Evolutionary conservation across 2,329 filamentous ascomycete genomes (phyloP), one percentile per base, ranked within the genome.

Genomic region (Thelonectria rubi): DNA sequence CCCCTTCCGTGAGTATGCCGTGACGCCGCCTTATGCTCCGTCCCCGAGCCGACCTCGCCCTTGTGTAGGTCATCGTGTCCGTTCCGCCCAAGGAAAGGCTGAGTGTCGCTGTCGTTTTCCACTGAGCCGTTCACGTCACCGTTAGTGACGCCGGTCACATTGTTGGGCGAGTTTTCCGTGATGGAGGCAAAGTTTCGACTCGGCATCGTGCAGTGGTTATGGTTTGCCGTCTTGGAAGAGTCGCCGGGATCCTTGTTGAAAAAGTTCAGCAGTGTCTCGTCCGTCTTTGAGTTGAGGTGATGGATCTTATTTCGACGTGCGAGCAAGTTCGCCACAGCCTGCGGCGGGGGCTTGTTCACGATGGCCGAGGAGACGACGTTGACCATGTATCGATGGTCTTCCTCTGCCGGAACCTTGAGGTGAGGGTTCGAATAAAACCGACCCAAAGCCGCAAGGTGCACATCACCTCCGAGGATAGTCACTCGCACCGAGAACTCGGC

Each of bases 301-400:
- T 91, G 88, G 51, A 91, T 86, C 78, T 89, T 97, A 82, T 98
- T 98, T 62, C 95, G 86, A 73, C 90, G 89, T 60, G 97, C 94
- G 55, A 99, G 84, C 49, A 97, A 86, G 76, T 99, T 97, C 11
- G 93, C 93, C 73, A 99, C 91, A 69, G 79, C 94, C 75, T 90
- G 88, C 1, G 94, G 93, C 14, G 94, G 93, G 2, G 95, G 95
- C 70, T 94, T 94, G 75, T 99, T 97, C 67, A 96, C 94, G 72
- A 99, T 98, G 32, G 94, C 94, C 1, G 94, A 97, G 6, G 93
- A 97, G 55, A 98, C 86, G 18, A 99, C 85, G 73, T 99, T 99
- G 52, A 90, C 91, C 88, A 99, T 98, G 77, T 98, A 98, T 58
- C 95, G 88, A 74, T 93, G 91, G 76, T 99, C 95, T 61, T 89